Conservation (phyloP, 1,284 basidiomycete genomes). For the Ustilago tritici region DNA sequence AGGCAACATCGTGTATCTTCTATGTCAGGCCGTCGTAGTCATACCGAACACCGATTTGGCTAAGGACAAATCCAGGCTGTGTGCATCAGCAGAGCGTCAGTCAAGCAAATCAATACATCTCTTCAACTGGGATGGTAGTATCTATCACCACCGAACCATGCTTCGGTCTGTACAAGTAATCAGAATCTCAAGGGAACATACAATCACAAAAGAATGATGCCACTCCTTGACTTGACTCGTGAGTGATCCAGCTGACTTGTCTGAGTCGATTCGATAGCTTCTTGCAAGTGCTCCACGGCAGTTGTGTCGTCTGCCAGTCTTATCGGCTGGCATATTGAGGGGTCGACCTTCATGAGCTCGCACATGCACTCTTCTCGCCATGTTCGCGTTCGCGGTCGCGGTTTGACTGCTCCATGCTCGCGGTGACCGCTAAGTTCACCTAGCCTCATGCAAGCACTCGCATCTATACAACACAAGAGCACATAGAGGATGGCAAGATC, state of each 20-base stretch:
- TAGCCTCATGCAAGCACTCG: too few species aligned
- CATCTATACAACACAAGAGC: too few species aligned
- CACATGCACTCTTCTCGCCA: not conserved
- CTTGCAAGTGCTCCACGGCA: too few species aligned
- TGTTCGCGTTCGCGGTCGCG: not conserved
- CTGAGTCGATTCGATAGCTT: not conserved
- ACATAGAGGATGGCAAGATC: too few species aligned
- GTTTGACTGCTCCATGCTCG: not conserved
- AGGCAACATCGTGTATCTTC: too few species aligned
- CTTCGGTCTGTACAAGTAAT: constrained; percentile 1
- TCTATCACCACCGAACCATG: not conserved
- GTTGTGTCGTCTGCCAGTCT: too few species aligned
- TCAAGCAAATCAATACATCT: not conserved
- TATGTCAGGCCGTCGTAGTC: too few species aligned
- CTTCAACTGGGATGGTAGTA: not conserved
- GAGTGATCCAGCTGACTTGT: not conserved
- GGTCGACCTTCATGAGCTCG: not conserved
- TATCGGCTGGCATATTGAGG: not conserved
- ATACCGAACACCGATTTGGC: too few species aligned
- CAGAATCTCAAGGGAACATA: not conserved
- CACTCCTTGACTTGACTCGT: not conserved
- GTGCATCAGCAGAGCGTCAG: too few species aligned
- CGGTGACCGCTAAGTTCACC: too few species aligned
- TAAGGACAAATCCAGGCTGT: too few species aligned
- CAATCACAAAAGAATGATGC: constrained; percentile 1